A percentile compares a stretch with the other conserved stretches of the same genome.
phyloP scores from a whole-genome alignment of 345 rosid genomes.

The Ailanthus altissimus region DNA sequence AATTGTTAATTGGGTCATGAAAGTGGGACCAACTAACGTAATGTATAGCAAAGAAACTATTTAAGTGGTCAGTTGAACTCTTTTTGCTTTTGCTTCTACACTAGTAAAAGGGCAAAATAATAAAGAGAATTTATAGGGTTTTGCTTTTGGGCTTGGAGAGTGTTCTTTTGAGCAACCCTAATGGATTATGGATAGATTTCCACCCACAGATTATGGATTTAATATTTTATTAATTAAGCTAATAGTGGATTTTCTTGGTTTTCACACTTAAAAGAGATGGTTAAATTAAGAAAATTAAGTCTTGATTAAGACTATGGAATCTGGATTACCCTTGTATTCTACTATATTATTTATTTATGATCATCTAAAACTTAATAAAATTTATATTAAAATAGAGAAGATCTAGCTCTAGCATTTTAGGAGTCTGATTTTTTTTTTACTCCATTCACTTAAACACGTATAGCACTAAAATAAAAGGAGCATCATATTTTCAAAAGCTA shows the following conservation, averaged over 20 bases:
- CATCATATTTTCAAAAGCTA: too few relatives aligned
- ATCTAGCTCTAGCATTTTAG: too few relatives aligned
- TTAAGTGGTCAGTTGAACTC: not conserved
- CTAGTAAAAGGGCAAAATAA: not conserved
- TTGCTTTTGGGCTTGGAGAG: slow-evolving; percentile 19
- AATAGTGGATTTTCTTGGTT: slow-evolving; percentile 14
- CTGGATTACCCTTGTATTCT: too few relatives aligned
- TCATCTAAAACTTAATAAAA: too few relatives aligned
- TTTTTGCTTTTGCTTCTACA: slow-evolving; percentile 11
- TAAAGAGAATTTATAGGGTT: slow-evolving; percentile 10
- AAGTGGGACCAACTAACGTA: slow-evolving; percentile 28
- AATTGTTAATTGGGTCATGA: not conserved
- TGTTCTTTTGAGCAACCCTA: not conserved
- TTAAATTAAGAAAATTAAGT: slow-evolving; percentile 1
- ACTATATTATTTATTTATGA: too few relatives aligned
- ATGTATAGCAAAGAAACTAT: slow-evolving; percentile 18
- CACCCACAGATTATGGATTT: not conserved
- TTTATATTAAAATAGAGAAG: too few relatives aligned
- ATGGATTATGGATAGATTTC: slow-evolving; percentile 3
- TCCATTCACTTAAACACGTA: too few relatives aligned
- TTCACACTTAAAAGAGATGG: slow-evolving; percentile 18
- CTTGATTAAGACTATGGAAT: not conserved
- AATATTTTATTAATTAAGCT: slow-evolving; percentile 2
- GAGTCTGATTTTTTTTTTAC: too few relatives aligned
- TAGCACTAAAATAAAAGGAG: too few relatives aligned